A percentile compares a stretch with the other conserved stretches of the same genome.
phyloP scores from a whole-genome alignment of 148 eudicot genomes.

The Vaccinium corymbosum region DNA sequence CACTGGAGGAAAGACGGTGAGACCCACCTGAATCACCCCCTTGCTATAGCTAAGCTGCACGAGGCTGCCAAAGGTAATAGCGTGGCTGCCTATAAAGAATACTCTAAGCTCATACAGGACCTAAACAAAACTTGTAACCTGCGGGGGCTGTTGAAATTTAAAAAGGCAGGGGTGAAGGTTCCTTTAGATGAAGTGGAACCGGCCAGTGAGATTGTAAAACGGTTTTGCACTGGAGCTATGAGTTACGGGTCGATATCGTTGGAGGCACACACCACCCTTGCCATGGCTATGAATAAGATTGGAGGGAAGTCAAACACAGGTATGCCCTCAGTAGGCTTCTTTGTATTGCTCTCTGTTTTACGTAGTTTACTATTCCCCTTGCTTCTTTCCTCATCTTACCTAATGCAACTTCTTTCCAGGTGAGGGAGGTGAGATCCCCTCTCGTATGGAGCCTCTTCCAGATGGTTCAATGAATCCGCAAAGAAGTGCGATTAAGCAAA shows the following conservation, averaged over 20 bases:
- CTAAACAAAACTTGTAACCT: conserved; percentile 78
- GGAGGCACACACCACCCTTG: conserved; percentile 93
- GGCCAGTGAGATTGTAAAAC: conserved; percentile 93
- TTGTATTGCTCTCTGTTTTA: background rate
- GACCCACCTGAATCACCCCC: conserved; percentile 86
- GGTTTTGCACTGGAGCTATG: conserved; percentile 99
- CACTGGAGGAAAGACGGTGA: conserved; percentile 99
- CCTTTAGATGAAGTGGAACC: conserved; percentile 93
- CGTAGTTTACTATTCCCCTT: background rate
- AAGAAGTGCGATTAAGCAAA: conserved; percentile 96
- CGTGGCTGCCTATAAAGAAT: conserved; percentile 90
- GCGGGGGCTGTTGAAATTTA: conserved; percentile 90
- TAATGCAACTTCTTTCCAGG: conserved; percentile 39
- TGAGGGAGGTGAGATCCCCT: conserved; percentile 99
- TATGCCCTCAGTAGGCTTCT: conserved; percentile 20
- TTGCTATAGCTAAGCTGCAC: conserved; percentile 92
- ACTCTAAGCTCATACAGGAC: conserved; percentile 77
- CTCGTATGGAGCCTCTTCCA: conserved; percentile 85
- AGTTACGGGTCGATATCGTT: conserved; percentile 99
- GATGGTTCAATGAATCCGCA: conserved; percentile 89
- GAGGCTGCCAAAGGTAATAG: conserved; percentile 89
- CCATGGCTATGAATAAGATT: conserved; percentile 90
- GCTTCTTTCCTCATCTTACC: background rate
- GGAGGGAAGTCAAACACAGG: conserved; percentile 99
- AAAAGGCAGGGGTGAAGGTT: conserved; percentile 45